Evolutionary conservation across 2,329 filamentous ascomycete genomes (phyloP).

Genomic region (Berkeleyomyces basicola): DNA sequence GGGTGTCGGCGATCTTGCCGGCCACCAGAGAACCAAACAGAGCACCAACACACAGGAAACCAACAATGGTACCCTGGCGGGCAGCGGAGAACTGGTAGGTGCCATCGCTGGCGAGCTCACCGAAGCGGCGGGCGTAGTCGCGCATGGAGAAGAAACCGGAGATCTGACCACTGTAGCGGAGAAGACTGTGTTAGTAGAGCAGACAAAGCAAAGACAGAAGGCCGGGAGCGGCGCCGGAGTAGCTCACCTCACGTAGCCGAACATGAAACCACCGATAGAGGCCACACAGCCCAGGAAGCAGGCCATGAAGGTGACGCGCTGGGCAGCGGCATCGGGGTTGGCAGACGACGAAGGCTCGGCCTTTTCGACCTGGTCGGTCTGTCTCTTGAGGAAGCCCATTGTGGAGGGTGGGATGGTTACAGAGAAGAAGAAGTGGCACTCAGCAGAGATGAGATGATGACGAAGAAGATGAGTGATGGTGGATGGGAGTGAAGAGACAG

Average conservation of each 20-base stretch:
- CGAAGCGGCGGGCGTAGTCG: conserved; percentile 40
- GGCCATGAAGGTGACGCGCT: conserved; percentile 26
- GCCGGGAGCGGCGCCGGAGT: background rate
- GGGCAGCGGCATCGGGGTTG: conserved; percentile 12
- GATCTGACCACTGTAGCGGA: conserved; percentile 34
- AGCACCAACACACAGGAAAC: conserved; percentile 43
- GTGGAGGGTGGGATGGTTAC: background rate
- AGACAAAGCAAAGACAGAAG: background rate
- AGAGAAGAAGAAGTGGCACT: background rate
- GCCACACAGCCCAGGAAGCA: conserved; percentile 33
- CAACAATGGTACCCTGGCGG: conserved; percentile 46
- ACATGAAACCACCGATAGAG: conserved; percentile 40
- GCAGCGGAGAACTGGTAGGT: conserved; percentile 36
- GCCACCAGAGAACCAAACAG: conserved; percentile 39
- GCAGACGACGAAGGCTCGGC: conserved; percentile 2
- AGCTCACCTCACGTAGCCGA: conserved; percentile 37
- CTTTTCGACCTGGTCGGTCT: conserved; percentile 13
- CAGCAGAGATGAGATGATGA: conserved; percentile 7
- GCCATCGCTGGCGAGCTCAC: conserved; percentile 23
- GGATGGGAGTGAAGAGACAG: background rate
- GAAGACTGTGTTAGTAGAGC: conserved; percentile 9
- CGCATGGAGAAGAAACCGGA: conserved; percentile 45
- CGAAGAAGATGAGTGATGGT: background rate
- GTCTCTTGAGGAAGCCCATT: conserved; percentile 14
- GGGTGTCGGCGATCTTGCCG: conserved; percentile 43